Percentiles rank a stretch among this genome's conserved stretches.
Evolutionary conservation across 768 basidiomycete species (phyloP).

Genomic region (Hericium rajendrae): DNA sequence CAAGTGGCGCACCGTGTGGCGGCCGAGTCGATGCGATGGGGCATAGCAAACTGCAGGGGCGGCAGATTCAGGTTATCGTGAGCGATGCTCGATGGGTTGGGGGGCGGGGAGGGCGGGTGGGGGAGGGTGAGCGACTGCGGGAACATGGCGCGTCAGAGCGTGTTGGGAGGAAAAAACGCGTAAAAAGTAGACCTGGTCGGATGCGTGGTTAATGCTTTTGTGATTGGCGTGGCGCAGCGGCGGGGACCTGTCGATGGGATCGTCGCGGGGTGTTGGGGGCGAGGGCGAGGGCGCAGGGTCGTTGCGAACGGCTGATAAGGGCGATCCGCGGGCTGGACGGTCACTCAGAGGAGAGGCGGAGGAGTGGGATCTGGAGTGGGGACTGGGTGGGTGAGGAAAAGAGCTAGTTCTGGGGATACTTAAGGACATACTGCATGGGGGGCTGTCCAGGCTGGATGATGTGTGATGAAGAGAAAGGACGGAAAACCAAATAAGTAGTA

Average conservation of each 20-base stretch:
- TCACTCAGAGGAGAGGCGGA: neutral
- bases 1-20: slow-evolving; percentile 17
- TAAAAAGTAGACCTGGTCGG: neutral
- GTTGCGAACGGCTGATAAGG: no score
- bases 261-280: neutral
- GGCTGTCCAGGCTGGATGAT: slow-evolving; percentile 8
- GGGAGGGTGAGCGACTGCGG: neutral
- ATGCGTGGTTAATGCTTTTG: neutral
- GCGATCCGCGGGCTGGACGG: neutral
- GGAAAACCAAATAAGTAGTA: slow-evolving; percentile 10
- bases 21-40: slow-evolving; percentile 38
- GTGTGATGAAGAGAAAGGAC: slow-evolving; percentile 10
- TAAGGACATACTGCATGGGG: slow-evolving; percentile 14
- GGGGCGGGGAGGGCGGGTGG: neutral
- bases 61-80: neutral
- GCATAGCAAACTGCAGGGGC: slow-evolving; percentile 27
- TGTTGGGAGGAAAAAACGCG: neutral
- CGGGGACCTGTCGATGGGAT: neutral
- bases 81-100: neutral
- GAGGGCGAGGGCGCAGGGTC: no score
- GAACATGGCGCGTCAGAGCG: neutral
- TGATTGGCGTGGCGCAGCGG: no score
- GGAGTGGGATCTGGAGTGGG: neutral
- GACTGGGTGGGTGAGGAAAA: neutral
- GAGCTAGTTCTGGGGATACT: slow-evolving; percentile 2